Evolutionary conservation across 768 basidiomycete genomes (phyloP).

Genomic region (Tulasnella sp.): DNA sequence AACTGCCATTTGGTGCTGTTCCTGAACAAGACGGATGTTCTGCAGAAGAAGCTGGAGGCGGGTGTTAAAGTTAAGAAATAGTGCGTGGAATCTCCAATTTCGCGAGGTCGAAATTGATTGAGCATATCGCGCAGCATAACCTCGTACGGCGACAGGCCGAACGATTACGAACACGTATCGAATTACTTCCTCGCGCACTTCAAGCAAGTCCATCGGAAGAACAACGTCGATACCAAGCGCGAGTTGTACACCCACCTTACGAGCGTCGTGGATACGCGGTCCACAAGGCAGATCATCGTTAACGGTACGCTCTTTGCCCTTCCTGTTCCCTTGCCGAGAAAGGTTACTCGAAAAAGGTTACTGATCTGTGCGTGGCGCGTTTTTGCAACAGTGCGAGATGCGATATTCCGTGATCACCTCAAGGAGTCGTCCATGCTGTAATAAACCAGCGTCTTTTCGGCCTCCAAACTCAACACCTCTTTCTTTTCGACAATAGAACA

Average conservation of each 20-base stretch:
- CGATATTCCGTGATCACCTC: slow-evolving; percentile 30
- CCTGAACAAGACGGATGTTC: slow-evolving; percentile 38
- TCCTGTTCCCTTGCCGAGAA: no score
- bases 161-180: slow-evolving; percentile 35
- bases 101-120: background rate
- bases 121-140: slow-evolving; percentile 25
- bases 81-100: no score
- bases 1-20: slow-evolving; percentile 36
- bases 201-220: slow-evolving; percentile 35
- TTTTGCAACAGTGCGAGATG: slow-evolving; percentile 25
- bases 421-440: slow-evolving; percentile 34
- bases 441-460: background rate
- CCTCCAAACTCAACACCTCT: background rate
- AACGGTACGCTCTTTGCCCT: background rate
- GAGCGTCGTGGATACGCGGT: slow-evolving; percentile 27
- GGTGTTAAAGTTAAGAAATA: slow-evolving; percentile 37
- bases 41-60: slow-evolving; percentile 34
- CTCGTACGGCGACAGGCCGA: slow-evolving; percentile 36
- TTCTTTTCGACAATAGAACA: background rate
- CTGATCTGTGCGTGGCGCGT: background rate
- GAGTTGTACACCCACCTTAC: slow-evolving; percentile 34
- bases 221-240: slow-evolving; percentile 32
- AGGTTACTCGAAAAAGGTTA: no score
- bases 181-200: slow-evolving; percentile 36
- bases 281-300: slow-evolving; percentile 26